Evolutionary conservation across 1,139 yeast genomes (phyloP).

Genomic region (Yamadazyma mexicana): DNA sequence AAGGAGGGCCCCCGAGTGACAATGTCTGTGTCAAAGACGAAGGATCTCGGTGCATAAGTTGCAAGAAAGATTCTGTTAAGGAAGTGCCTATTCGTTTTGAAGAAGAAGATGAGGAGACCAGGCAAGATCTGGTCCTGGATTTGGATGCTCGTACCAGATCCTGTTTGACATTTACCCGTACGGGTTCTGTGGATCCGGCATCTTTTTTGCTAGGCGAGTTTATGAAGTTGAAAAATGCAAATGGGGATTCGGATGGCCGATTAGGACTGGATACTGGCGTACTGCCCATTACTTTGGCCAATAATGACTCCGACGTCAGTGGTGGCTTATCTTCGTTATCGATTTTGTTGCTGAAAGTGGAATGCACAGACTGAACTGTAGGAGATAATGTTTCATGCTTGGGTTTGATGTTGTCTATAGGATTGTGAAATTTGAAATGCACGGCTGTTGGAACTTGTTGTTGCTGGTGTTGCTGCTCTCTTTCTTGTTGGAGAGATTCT

Average conservation of each 20-base stretch:
- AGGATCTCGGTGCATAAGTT: constrained; percentile 13
- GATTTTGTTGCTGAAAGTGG: background rate
- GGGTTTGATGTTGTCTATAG: constrained; percentile 30
- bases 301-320: constrained; percentile 15
- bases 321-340: background rate
- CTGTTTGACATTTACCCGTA: background rate
- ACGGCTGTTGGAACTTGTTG: background rate
- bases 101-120: background rate
- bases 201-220: constrained; percentile 10
- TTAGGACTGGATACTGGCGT: constrained; percentile 3
- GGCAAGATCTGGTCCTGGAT: background rate
- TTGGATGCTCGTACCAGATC: background rate
- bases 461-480: too few relatives aligned
- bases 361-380: constrained; percentile 31
- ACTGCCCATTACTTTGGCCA: constrained; percentile 21
- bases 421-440: constrained; percentile 36
- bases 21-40: too few relatives aligned
- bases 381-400: constrained; percentile 25
- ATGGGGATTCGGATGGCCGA: constrained; percentile 6
- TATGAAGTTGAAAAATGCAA: constrained; percentile 14
- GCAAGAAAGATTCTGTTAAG: constrained; percentile 15
- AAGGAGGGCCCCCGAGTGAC: constrained; percentile 2
- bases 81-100: constrained; percentile 8
- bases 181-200: background rate
- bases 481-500: constrained; percentile 7